Conservation (phyloP, 2,329 filamentous ascomycete species). For the Beauveria bassiana region DNA sequence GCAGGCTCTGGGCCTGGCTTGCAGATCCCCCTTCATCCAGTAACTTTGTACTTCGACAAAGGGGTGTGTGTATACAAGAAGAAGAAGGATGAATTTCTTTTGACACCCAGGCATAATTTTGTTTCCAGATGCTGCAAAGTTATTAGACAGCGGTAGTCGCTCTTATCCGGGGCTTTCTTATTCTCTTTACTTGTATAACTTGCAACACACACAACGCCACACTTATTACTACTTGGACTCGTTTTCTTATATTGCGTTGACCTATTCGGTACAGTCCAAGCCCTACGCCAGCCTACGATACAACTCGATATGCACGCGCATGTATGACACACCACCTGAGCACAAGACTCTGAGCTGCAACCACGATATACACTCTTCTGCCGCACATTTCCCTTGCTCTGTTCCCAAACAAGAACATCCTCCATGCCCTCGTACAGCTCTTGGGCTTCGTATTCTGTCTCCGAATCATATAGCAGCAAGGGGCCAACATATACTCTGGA, state of each 20-base stretch:
- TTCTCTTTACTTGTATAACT: not conserved
- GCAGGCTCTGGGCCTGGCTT: not conserved
- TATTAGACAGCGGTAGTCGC: conserved; percentile 6
- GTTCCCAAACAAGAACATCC: not conserved
- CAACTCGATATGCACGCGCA: not conserved
- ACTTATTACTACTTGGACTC: not conserved
- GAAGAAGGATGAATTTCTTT: not conserved
- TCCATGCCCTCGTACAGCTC: not conserved
- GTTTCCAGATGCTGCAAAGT: not conserved
- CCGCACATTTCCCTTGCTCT: not conserved
- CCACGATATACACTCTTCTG: not conserved
- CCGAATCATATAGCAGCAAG: not conserved
- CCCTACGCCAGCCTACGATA: not conserved
- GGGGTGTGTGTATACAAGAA: not conserved
- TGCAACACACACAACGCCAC: not conserved
- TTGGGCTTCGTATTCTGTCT: not conserved
- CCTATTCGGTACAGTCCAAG: not conserved
- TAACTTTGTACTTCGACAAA: not conserved
- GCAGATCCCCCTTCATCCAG: not conserved
- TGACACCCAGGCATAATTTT: not conserved
- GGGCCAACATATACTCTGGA: not conserved
- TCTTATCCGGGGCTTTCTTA: not conserved
- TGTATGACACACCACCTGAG: not conserved
- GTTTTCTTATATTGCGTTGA: not conserved
- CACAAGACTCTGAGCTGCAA: not conserved